Evolutionary conservation across 2,329 filamentous ascomycete species (phyloP).

Genomic region (Cytospora piceae): DNA sequence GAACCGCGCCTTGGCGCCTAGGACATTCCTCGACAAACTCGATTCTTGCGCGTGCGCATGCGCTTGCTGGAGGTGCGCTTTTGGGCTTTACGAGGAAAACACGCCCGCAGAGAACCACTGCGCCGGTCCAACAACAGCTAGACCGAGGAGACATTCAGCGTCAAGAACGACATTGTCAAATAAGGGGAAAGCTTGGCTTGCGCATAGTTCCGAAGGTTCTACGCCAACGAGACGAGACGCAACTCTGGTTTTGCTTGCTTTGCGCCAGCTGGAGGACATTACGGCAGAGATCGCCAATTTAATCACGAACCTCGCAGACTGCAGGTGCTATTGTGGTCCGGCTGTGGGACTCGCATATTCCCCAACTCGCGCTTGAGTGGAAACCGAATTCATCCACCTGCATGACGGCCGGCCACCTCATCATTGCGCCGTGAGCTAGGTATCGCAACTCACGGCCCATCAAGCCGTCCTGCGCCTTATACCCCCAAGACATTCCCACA

Average conservation of each 20-base stretch:
- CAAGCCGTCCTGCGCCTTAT: conserved; percentile 26
- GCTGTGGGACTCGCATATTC: conserved; percentile 35
- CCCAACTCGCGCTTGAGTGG: conserved; percentile 37
- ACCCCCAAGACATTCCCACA: conserved; percentile 34
- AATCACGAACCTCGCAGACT: conserved; percentile 26
- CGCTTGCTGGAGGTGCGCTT: conserved; percentile 21
- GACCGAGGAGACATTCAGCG: conserved; percentile 15
- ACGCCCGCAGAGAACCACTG: conserved; percentile 23
- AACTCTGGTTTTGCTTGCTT: conserved; percentile 17
- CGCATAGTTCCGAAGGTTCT: conserved; percentile 17
- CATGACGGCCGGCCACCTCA: conserved; percentile 52
- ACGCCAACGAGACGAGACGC: conserved; percentile 14
- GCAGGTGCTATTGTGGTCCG: conserved; percentile 29
- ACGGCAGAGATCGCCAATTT: conserved; percentile 25
- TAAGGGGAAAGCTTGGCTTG: conserved; percentile 24
- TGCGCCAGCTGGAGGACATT: conserved; percentile 20
- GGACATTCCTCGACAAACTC: background rate
- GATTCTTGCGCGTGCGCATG: conserved; percentile 10
- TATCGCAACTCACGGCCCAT: conserved; percentile 44
- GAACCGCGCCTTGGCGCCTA: background rate
- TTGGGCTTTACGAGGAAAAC: conserved; percentile 23
- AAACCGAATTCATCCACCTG: conserved; percentile 50
- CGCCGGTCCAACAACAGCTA: conserved; percentile 21
- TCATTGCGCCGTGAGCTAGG: conserved; percentile 46
- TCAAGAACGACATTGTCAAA: conserved; percentile 1